Base-by-base conservation (phyloP, 129 eudicot genomes). In the Centaurea solstitialis region DNA sequence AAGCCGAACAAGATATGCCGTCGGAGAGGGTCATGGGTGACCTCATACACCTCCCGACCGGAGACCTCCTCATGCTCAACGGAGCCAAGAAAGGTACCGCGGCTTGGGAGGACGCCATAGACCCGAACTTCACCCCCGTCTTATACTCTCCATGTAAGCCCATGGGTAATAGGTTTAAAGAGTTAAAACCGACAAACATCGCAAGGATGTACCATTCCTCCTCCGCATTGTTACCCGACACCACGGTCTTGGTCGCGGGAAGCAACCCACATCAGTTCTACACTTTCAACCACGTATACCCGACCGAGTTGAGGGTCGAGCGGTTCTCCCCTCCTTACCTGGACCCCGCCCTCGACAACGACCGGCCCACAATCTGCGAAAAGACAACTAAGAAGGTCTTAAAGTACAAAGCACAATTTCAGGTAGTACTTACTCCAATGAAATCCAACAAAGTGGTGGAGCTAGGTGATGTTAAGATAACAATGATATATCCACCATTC, bases 171-270 rank as follows among this genome's bases (percentile, higher is more conserved):
- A 73, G 99, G 57, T 94, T 90, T 37, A 80, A 50, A 47, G 86
- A 81, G 40, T 26, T 92, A 5, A 22, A 22, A 5, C 82, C 96
- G 0, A 79, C 94, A 3, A 21, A 22, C 0, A 87, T 92, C 7
- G 90, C 99, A 0, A 72, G 99, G 17, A 90, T 94, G 97, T 94
- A 94, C 84, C 99, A 94, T 76, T 92, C 99, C 0, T 13, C 71
- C 15, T 62, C 94, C 0, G 94, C 94, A 0, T 84, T 94, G 26
- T 74, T 94, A 21, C 88, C 96, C 0, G 91, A 85, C 70, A 91
- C 90, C 0, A 75, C 76, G n/a, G 79, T 94, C 47, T 68, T 94
- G 71, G 90, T 94, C 5, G 94, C 94, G 1, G 99, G 99, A 1
- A 92, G 97, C 68, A 94, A 94, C 78, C 82, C 95, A 2, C 84